A percentile compares a stretch with the other conserved stretches of the same genome.
These are phyloP conservation scores for Umbelopsis sp. DNA, from an alignment of 371 early-diverging fungal species.

Conservation along the genomic window DNA sequence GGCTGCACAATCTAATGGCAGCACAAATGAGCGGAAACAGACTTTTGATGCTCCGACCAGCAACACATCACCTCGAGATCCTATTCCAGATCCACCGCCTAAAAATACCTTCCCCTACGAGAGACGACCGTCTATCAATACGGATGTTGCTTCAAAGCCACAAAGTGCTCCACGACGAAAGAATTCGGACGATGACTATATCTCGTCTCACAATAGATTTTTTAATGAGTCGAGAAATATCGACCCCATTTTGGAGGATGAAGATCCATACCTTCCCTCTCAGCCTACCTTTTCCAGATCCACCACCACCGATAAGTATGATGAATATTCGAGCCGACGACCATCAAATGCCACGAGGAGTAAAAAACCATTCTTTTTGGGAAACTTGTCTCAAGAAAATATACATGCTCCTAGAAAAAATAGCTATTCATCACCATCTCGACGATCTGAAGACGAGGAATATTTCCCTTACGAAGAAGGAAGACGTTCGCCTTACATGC, in stretches of 20 bases:
- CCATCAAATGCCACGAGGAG: background rate
- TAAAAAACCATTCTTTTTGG: constrained; percentile 5
- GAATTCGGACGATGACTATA: background rate
- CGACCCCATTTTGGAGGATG: constrained; percentile 14
- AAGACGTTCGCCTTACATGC: background rate
- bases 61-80: constrained; percentile 19
- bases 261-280: background rate
- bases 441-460: constrained; percentile 1
- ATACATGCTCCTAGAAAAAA: background rate
- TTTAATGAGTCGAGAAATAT: constrained; percentile 6
- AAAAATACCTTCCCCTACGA: constrained; percentile 11
- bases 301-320: background rate
- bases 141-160: background rate
- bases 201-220: background rate
- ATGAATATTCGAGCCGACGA: background rate
- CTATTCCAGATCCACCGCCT: background rate
- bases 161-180: background rate
- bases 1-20: constrained; percentile 23
- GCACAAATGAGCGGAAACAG: constrained; percentile 20
- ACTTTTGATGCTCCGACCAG: constrained; percentile 29
- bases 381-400: constrained; percentile 12
- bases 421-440: background rate
- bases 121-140: background rate
- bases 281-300: background rate
- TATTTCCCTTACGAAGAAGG: background rate